These are phyloP conservation scores for Fragilariopsis cylindrus DNA, from an alignment of 108 stramenopile genomes.

Conservation along the genomic window DNA sequence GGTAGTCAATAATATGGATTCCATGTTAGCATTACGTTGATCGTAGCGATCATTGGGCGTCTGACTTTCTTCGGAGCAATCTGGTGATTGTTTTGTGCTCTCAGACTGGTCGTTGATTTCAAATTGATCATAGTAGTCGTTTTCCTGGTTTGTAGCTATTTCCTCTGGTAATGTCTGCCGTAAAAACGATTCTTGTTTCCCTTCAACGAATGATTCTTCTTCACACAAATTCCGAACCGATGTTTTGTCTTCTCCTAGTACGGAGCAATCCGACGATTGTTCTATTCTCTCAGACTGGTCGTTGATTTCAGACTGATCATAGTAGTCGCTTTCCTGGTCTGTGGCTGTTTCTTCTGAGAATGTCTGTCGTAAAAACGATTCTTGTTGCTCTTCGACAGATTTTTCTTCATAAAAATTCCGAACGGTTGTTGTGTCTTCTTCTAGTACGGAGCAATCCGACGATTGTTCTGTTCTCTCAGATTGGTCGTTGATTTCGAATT, in stretches of 20 bases:
- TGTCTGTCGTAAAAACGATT: neutral
- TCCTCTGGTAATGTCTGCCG: neutral
- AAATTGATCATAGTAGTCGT: neutral
- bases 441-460: neutral
- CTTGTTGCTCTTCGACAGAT: neutral
- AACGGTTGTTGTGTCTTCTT: neutral
- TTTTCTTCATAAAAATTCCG: neutral
- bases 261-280: neutral
- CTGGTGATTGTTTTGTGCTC: neutral
- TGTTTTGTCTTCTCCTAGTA: slow-evolving; percentile 1
- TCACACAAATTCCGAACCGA: neutral
- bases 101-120: neutral
- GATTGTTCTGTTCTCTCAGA: neutral
- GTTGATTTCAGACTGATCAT: neutral
- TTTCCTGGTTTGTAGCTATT: neutral
- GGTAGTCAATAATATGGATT: too few relatives aligned
- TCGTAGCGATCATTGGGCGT: too few relatives aligned
- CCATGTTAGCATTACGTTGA: too few relatives aligned
- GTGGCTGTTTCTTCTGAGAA: neutral
- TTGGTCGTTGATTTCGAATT: neutral
- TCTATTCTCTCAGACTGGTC: neutral
- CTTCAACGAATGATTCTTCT: neutral
- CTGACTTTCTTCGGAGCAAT: neutral
- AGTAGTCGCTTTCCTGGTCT: neutral
- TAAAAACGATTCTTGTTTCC: neutral